phyloP scores from a whole-genome alignment of 1,139 yeast species.

The Chernovozyma sophiae-reginae region DNA sequence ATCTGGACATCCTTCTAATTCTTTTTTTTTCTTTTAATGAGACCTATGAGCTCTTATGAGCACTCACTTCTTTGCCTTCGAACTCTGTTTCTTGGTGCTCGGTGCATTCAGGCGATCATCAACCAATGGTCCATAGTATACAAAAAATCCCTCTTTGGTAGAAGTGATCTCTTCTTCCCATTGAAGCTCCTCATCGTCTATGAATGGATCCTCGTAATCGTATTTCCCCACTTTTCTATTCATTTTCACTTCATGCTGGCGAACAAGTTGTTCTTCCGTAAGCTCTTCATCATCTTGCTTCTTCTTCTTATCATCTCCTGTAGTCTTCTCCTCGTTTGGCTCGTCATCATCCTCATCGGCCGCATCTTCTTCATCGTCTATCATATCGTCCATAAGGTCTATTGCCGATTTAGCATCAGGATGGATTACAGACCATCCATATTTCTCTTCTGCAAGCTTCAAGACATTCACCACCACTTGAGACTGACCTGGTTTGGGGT shows the following conservation, averaged over 20 bases:
- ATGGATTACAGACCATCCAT: slow-evolving; percentile 73
- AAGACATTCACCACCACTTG: slow-evolving; percentile 77
- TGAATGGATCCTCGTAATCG: slow-evolving; percentile 91
- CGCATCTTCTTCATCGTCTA: slow-evolving; percentile 58
- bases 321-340: slow-evolving; percentile 16
- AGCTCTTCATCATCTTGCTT: slow-evolving; percentile 39
- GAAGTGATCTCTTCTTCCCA: slow-evolving; percentile 94
- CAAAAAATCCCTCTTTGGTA: slow-evolving; percentile 94
- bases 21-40: too few relatives aligned
- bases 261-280: slow-evolving; percentile 44
- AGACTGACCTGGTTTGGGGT: slow-evolving; percentile 59
- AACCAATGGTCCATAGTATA: slow-evolving; percentile 88
- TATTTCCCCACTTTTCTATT: slow-evolving; percentile 82
- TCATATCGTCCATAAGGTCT: slow-evolving; percentile 59
- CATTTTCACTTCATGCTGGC: slow-evolving; percentile 43
- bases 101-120: slow-evolving; percentile 43
- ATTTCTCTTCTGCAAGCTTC: slow-evolving; percentile 78
- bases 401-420: slow-evolving; percentile 62
- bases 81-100: slow-evolving; percentile 15
- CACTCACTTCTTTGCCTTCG: slow-evolving; percentile 19
- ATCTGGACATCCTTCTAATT: too few relatives aligned
- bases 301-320: slow-evolving; percentile 21
- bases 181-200: slow-evolving; percentile 87
- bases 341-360: slow-evolving; percentile 51
- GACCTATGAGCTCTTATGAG: too few relatives aligned